phyloP scores from a whole-genome alignment of 2,329 filamentous ascomycete species.

The Neospermospora avenae region DNA sequence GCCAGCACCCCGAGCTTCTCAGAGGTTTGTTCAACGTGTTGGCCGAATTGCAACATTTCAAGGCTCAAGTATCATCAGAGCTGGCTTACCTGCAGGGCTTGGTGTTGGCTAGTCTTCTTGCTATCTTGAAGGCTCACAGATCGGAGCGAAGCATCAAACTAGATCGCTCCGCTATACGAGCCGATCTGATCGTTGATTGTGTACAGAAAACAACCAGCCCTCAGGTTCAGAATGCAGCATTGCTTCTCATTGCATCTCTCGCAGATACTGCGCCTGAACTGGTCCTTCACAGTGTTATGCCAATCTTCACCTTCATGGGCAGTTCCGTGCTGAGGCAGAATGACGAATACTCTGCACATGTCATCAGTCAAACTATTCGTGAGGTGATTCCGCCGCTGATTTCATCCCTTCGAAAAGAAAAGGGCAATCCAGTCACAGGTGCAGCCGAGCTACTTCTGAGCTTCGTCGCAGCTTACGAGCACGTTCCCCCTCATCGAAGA shows the following conservation, averaged over 20 bases:
- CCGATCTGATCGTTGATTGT: constrained; percentile 89
- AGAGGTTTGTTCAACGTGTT: constrained; percentile 78
- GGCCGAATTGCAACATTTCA: constrained; percentile 83
- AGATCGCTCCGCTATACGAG: constrained; percentile 76
- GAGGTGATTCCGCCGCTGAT: constrained; percentile 92
- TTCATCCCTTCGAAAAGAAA: constrained; percentile 76
- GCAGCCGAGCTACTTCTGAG: constrained; percentile 89
- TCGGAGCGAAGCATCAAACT: constrained; percentile 58
- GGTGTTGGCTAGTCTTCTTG: constrained; percentile 74
- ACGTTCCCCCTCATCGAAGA: constrained; percentile 84
- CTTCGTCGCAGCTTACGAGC: constrained; percentile 94
- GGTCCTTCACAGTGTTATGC: constrained; percentile 96
- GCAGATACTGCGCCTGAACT: constrained; percentile 86
- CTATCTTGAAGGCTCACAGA: constrained; percentile 78
- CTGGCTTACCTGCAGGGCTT: constrained; percentile 87
- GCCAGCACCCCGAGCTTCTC: constrained; percentile 72
- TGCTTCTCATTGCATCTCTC: constrained; percentile 82
- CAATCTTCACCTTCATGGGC: constrained; percentile 98
- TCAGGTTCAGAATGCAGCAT: constrained; percentile 87
- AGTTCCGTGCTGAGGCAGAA: constrained; percentile 86
- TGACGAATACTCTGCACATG: constrained; percentile 95
- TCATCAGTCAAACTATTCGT: constrained; percentile 92
- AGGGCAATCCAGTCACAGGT: constrained; percentile 73
- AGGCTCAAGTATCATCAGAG: constrained; percentile 76
- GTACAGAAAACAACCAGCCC: constrained; percentile 88